A percentile compares a stretch with the other conserved stretches of the same genome.
These are phyloP conservation scores for Lasiosphaeria hispida DNA, from an alignment of 495 filamentous ascomycete species.

Conservation along the genomic window DNA sequence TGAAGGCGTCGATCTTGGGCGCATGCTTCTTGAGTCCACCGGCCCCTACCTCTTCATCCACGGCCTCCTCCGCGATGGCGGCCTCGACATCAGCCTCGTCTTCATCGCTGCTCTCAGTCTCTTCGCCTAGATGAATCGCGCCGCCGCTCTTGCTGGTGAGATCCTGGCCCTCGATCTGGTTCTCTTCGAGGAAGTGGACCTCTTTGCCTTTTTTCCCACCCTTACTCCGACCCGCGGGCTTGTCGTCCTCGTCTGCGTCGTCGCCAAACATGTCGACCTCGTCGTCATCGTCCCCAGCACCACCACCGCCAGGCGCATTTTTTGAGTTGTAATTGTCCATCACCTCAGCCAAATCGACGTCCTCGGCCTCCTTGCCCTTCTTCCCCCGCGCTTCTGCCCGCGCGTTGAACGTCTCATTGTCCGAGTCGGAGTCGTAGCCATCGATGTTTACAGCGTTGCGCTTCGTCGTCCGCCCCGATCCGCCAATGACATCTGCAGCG, in stretches of 20 bases:
- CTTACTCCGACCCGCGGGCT: constrained; percentile 32
- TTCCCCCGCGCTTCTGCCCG: constrained; percentile 57
- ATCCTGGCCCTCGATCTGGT: constrained; percentile 88
- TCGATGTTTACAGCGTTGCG: constrained; percentile 93
- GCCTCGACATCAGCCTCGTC: constrained; percentile 68
- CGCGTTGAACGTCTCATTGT: constrained; percentile 83
- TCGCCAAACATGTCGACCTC: constrained; percentile 93
- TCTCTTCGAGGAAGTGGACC: constrained; percentile 70
- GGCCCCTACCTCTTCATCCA: constrained; percentile 85
- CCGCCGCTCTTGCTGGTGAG: constrained; percentile 67
- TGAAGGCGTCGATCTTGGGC: constrained; percentile 95
- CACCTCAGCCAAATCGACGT: constrained; percentile 41
- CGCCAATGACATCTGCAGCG: constrained; percentile 90
- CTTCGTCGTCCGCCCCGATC: constrained; percentile 71
- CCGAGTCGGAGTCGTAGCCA: constrained; percentile 93
- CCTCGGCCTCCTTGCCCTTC: constrained; percentile 41
- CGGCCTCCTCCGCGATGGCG: constrained; percentile 62
- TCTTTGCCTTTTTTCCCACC: constrained; percentile 69
- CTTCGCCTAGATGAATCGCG: constrained; percentile 50
- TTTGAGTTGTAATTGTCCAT: constrained; percentile 44
- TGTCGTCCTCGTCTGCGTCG: constrained; percentile 60
- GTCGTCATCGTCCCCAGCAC: constrained; percentile 55
- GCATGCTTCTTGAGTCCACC: constrained; percentile 91
- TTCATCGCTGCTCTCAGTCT: constrained; percentile 59
- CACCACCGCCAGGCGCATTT: constrained; percentile 26